phyloP scores from a whole-genome alignment of 768 basidiomycete species.

The Leccinum disarticulatum region DNA sequence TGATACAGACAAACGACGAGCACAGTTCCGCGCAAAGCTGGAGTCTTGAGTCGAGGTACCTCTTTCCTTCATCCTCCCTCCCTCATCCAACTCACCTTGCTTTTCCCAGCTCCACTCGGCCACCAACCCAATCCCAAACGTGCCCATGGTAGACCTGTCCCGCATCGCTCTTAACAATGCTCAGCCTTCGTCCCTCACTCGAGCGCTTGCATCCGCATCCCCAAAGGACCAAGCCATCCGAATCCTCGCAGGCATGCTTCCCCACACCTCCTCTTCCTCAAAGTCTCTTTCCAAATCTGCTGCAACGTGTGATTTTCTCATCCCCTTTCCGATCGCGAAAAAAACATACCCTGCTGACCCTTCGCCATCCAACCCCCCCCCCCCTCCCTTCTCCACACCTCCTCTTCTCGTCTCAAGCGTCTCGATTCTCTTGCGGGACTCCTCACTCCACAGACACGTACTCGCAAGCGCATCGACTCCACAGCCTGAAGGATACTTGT shows the following conservation, averaged over 20 bases:
- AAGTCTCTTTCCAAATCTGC: conserved; percentile 37
- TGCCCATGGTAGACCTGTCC: conserved; percentile 70
- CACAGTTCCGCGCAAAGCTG: conserved; percentile 58
- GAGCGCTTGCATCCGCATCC: conserved; percentile 69
- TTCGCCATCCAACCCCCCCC: conserved; percentile 49
- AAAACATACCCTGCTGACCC: conserved; percentile 27
- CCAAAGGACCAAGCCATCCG: conserved; percentile 56
- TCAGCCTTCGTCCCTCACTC: conserved; percentile 69
- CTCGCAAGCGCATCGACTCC: conserved; percentile 46
- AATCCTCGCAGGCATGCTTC: conserved; percentile 30
- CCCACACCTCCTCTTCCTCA: conserved; percentile 39
- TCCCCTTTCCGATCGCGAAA: conserved; percentile 51
- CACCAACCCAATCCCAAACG: conserved; percentile 43
- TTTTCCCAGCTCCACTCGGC: conserved; percentile 50
- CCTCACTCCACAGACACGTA: conserved; percentile 38
- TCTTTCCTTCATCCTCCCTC: not conserved
- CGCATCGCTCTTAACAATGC: conserved; percentile 42
- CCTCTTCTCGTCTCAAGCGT: conserved; percentile 48
- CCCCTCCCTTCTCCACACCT: conserved; percentile 62
- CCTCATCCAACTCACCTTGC: conserved; percentile 10
- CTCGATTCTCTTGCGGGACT: conserved; percentile 35
- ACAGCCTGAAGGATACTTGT: too few relatives aligned
- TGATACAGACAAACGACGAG: conserved; percentile 58
- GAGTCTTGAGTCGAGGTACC: conserved; percentile 61
- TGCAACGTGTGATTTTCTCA: conserved; percentile 14